These are phyloP conservation scores for Zizania palustris DNA, from an alignment of 202 grass and related monocot genomes.

Conservation along the genomic window DNA sequence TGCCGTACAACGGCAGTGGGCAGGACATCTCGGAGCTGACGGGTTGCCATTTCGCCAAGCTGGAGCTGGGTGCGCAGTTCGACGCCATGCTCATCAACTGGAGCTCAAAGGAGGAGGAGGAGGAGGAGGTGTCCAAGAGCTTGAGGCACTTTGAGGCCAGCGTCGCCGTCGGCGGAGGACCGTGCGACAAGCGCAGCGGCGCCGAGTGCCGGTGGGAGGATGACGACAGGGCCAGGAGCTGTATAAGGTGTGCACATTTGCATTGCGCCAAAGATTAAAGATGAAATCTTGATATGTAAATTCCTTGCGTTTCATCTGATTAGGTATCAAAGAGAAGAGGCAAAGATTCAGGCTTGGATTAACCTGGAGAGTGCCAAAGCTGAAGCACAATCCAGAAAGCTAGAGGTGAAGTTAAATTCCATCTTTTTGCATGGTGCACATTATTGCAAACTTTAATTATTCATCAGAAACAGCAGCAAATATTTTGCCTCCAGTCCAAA, in stretches of 20 bases:
- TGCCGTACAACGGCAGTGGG: conserved; percentile 52
- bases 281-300: neutral
- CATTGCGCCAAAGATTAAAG: neutral
- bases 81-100: conserved; percentile 76
- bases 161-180: neutral
- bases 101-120: conserved; percentile 96
- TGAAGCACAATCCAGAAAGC: conserved; percentile 94
- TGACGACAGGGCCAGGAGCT: conserved; percentile 83
- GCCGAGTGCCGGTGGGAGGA: conserved; percentile 75
- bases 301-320: conserved; percentile 38
- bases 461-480: neutral
- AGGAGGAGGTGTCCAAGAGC: conserved; percentile 94
- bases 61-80: conserved; percentile 66
- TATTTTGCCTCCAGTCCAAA: neutral
- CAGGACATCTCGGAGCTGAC: conserved; percentile 73
- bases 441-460: neutral
- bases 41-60: conserved; percentile 78
- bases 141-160: conserved; percentile 82
- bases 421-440: neutral
- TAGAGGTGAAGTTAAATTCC: conserved; percentile 63
- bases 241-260: conserved; percentile 64
- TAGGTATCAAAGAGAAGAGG: conserved; percentile 93
- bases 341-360: conserved; percentile 96
- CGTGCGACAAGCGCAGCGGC: neutral
- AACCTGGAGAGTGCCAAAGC: conserved; percentile 94